A percentile compares a stretch with the other conserved stretches of the same genome.
These are phyloP conservation scores for Pinus taeda DNA, from an alignment of 75 land plant genomes.

Conservation along the genomic window DNA sequence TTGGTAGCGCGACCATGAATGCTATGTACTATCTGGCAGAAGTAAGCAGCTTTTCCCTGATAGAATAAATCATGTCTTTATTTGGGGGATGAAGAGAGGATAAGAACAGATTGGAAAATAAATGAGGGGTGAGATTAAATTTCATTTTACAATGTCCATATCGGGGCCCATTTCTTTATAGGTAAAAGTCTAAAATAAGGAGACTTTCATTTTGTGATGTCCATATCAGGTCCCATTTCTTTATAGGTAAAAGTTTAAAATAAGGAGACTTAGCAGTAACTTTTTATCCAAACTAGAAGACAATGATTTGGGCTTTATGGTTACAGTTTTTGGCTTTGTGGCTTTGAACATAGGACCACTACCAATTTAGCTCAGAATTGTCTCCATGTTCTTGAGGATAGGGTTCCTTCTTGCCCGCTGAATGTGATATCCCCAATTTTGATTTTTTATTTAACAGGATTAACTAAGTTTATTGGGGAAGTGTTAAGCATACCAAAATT, in stretches of 20 bases:
- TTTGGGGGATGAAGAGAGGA: background rate
- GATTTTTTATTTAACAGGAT: no score
- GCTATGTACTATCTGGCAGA: slow-evolving; percentile 11
- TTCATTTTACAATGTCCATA: background rate
- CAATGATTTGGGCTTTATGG: background rate
- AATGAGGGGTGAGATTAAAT: background rate
- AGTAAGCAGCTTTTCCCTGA: background rate
- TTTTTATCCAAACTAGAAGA: no score
- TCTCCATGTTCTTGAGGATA: background rate
- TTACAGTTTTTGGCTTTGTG: background rate
- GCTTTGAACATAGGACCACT: background rate
- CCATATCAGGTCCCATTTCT: background rate
- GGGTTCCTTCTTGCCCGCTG: background rate
- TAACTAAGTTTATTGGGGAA: no score
- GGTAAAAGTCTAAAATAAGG: background rate
- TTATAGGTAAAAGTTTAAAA: background rate
- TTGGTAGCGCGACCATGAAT: slow-evolving; percentile 5
- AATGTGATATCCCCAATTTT: background rate
- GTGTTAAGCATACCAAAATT: no score
- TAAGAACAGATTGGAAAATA: background rate
- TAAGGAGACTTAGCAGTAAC: background rate
- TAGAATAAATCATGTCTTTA: background rate
- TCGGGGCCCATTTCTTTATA: background rate
- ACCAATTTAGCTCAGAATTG: background rate
- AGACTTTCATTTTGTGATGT: background rate